Evolutionary conservation across 2,329 filamentous ascomycete genomes (phyloP).

Genomic region (Verticillium dahliae): DNA sequence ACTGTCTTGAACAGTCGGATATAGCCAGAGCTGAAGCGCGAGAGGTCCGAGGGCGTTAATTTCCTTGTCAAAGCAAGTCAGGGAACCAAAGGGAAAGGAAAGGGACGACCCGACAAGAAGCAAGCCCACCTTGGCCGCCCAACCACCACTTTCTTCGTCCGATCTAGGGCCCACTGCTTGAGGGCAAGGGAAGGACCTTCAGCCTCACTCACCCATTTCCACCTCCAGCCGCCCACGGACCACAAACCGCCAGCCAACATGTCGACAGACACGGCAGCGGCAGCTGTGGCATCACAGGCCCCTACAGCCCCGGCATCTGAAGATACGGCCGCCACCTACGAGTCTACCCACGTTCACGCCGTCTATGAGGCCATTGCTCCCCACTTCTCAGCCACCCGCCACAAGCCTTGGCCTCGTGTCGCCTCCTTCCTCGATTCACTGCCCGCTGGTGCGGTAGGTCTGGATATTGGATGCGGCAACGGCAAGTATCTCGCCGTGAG

Average conservation of each 20-base stretch:
- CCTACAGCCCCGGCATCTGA: background rate
- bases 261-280: background rate
- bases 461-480: constrained; percentile 94
- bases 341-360: constrained; percentile 79
- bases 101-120: background rate
- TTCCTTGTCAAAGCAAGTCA: background rate
- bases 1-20: background rate
- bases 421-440: constrained; percentile 66
- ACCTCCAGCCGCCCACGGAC: background rate
- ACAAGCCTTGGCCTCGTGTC: constrained; percentile 90
- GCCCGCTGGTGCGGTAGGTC: constrained; percentile 65
- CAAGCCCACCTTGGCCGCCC: background rate
- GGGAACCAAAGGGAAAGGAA: background rate
- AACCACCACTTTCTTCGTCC: background rate
- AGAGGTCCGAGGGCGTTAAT: background rate
- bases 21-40: background rate
- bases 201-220: background rate
- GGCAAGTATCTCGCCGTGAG: constrained; percentile 90
- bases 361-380: constrained; percentile 85
- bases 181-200: background rate
- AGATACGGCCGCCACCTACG: constrained; percentile 47
- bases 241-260: background rate
- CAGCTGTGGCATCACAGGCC: background rate
- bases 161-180: background rate
- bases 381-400: constrained; percentile 74